Evolutionary conservation across 2,329 filamentous ascomycete species (phyloP).

Genomic region (Fusarium mangiferae): DNA sequence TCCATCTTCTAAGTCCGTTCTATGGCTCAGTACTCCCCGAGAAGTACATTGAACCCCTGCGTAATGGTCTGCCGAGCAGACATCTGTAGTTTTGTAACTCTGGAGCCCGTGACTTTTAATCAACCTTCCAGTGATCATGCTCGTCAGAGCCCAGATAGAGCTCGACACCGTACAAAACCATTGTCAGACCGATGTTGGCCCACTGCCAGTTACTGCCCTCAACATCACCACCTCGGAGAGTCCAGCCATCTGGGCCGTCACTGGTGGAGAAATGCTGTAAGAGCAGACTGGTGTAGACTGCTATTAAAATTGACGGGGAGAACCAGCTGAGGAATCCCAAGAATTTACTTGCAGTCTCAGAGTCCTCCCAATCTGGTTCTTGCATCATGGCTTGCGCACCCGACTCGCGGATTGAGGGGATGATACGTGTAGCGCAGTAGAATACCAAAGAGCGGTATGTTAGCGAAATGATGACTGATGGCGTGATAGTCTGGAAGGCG

Average conservation of each 20-base stretch:
- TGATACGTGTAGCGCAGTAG: slow-evolving; percentile 94
- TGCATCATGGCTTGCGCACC: slow-evolving; percentile 85
- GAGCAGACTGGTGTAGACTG: slow-evolving; percentile 94
- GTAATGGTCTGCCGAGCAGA: slow-evolving; percentile 10
- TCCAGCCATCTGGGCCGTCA: slow-evolving; percentile 81
- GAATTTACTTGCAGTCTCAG: slow-evolving; percentile 81
- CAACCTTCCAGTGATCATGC: slow-evolving; percentile 94
- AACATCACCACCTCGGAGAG: slow-evolving; percentile 78
- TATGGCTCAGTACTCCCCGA: slow-evolving; percentile 1
- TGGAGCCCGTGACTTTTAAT: slow-evolving; percentile 62
- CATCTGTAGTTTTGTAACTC: neutral
- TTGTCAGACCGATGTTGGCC: slow-evolving; percentile 90
- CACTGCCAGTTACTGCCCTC: slow-evolving; percentile 92
- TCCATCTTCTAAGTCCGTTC: slow-evolving; percentile 14
- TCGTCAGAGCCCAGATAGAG: slow-evolving; percentile 87
- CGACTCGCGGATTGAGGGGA: slow-evolving; percentile 89
- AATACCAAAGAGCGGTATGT: slow-evolving; percentile 94
- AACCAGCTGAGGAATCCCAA: slow-evolving; percentile 92
- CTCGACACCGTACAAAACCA: slow-evolving; percentile 90
- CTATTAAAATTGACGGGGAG: slow-evolving; percentile 91
- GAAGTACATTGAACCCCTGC: slow-evolving; percentile 10
- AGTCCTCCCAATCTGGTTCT: slow-evolving; percentile 86
- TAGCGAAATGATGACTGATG: slow-evolving; percentile 94
- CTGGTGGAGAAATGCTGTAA: slow-evolving; percentile 93
- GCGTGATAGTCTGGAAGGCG: slow-evolving; percentile 94